Percentiles rank a stretch among this genome's conserved stretches.
These are phyloP conservation scores for Psidium friedrichsthalianum DNA, from an alignment of 345 rosid species.

Conservation along the genomic window DNA sequence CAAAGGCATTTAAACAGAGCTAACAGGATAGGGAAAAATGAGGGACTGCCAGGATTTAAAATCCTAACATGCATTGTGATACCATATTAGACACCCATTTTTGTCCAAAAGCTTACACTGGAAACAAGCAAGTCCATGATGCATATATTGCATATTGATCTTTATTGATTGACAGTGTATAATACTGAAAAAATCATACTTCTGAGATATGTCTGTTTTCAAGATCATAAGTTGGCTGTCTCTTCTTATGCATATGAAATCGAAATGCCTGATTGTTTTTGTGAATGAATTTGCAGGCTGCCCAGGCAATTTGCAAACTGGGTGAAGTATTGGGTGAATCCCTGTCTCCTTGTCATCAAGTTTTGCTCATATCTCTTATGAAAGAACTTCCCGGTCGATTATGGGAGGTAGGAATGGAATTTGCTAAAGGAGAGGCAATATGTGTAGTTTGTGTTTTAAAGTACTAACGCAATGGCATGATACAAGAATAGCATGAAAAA, in stretches of 20 bases:
- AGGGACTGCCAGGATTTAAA: not conserved
- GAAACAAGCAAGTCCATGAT: not conserved
- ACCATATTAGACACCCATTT: not conserved
- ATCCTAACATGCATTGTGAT: not conserved
- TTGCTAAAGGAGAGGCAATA: not conserved
- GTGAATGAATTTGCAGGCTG: constrained; percentile 43
- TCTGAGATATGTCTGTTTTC: not conserved
- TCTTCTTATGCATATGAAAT: not conserved
- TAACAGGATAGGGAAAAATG: not conserved
- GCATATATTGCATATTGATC: not conserved
- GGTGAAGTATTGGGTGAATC: constrained; percentile 79
- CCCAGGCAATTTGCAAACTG: constrained; percentile 73
- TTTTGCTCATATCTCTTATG: constrained; percentile 52
- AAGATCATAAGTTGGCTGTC: not conserved
- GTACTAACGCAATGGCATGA: not conserved
- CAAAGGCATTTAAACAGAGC: not conserved
- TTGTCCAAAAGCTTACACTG: not conserved
- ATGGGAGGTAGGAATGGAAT: constrained; percentile 63
- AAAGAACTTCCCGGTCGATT: constrained; percentile 86
- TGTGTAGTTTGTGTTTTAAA: not conserved
- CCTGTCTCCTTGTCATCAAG: constrained; percentile 45
- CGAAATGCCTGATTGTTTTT: not conserved
- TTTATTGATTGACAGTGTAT: not conserved
- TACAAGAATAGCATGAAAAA: not conserved
- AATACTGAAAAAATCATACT: not conserved